Percentiles rank a stretch among this genome's conserved stretches.
Evolutionary conservation across 768 basidiomycete species (phyloP).

Genomic region (Clitopilus hobsonii): DNA sequence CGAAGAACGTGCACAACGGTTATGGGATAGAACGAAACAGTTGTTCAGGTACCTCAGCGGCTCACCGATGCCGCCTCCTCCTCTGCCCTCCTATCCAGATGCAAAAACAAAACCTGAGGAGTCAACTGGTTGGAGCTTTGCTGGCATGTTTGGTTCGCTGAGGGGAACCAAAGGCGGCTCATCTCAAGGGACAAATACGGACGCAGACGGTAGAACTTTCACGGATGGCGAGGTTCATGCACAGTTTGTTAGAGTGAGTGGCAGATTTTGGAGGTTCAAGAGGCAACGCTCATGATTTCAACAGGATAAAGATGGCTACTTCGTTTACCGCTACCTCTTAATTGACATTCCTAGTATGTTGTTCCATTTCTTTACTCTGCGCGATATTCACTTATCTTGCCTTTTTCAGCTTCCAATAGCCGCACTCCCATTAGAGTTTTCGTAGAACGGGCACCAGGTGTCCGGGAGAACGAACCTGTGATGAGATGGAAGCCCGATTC

Average conservation of each 20-base stretch:
- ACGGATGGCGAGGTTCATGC: slow-evolving; percentile 82
- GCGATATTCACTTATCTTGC: slow-evolving; percentile 18
- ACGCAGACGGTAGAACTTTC: slow-evolving; percentile 39
- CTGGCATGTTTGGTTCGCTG: slow-evolving; percentile 68
- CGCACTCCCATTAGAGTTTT: slow-evolving; percentile 61
- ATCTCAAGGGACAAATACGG: slow-evolving; percentile 21
- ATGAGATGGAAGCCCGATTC: slow-evolving; percentile 54
- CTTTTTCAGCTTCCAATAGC: slow-evolving; percentile 18
- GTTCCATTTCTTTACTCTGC: not conserved
- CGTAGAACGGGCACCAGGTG: slow-evolving; percentile 61
- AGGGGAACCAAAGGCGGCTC: slow-evolving; percentile 30
- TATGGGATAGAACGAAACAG: slow-evolving; percentile 47
- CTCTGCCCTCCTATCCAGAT: slow-evolving; percentile 24
- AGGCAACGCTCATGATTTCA: slow-evolving; percentile 2
- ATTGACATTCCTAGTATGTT: slow-evolving; percentile 76
- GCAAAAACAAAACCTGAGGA: slow-evolving; percentile 25
- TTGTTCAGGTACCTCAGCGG: slow-evolving; percentile 76
- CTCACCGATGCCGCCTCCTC: slow-evolving; percentile 37
- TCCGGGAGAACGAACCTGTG: slow-evolving; percentile 67
- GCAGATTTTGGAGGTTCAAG: not conserved
- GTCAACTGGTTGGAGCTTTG: slow-evolving; percentile 47
- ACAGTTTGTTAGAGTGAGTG: slow-evolving; percentile 65
- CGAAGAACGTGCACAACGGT: slow-evolving; percentile 31
- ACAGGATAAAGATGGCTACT: slow-evolving; percentile 74
- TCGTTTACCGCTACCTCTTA: slow-evolving; percentile 71